phyloP scores from a whole-genome alignment of 257 asterid species.

The Petunia secreta region DNA sequence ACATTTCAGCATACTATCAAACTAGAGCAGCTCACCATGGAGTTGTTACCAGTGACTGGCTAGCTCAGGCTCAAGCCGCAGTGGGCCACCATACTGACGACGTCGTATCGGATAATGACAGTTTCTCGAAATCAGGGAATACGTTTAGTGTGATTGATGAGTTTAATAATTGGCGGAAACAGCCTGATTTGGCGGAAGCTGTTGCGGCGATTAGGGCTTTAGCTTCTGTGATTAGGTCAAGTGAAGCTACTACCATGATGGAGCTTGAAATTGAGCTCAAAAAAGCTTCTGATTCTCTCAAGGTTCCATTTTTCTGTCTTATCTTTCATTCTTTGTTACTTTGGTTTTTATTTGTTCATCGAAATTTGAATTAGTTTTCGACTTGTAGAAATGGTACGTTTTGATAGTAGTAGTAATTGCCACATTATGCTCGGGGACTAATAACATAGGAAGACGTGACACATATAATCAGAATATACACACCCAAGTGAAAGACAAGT shows the following conservation, averaged over 20 bases:
- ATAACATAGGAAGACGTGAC: too few relatives aligned
- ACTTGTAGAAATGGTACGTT: too few relatives aligned
- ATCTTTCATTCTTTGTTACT: too few relatives aligned
- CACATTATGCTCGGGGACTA: too few relatives aligned
- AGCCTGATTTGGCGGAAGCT: slow-evolving; percentile 95
- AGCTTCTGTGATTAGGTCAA: slow-evolving; percentile 85
- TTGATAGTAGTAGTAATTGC: too few relatives aligned
- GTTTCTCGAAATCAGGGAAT: slow-evolving; percentile 33
- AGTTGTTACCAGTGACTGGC: slow-evolving; percentile 91
- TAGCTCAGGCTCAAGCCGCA: slow-evolving; percentile 88
- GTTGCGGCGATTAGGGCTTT: slow-evolving; percentile 96
- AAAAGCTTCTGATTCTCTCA: slow-evolving; percentile 83
- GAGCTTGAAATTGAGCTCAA: slow-evolving; percentile 92
- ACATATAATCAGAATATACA: too few relatives aligned
- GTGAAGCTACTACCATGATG: slow-evolving; percentile 91
- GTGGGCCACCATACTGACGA: slow-evolving; percentile 44
- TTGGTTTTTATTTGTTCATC: not conserved
- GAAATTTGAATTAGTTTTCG: not conserved
- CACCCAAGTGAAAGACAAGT: too few relatives aligned
- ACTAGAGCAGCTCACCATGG: slow-evolving; percentile 93
- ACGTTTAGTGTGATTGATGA: slow-evolving; percentile 72
- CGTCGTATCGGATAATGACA: slow-evolving; percentile 33
- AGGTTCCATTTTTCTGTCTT: slow-evolving; percentile 43
- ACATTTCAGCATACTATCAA: slow-evolving; percentile 76
- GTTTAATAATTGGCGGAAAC: slow-evolving; percentile 84